Conservation (phyloP, 345 rosid genomes). For the Gynandropsis gynandra region DNA sequence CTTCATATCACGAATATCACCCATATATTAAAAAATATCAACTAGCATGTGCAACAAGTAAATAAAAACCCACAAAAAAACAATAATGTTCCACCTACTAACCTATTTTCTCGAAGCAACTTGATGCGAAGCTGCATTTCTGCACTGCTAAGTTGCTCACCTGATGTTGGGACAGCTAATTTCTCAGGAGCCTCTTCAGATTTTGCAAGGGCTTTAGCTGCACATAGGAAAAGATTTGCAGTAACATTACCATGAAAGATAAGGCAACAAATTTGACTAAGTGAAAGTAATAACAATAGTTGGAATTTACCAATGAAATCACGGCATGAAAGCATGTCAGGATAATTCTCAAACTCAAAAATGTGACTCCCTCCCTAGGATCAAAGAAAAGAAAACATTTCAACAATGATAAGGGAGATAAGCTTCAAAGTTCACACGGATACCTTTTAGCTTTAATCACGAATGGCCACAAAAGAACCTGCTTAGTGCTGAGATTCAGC, state of each 20-base stretch:
- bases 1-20: constrained; percentile 28
- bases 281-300: constrained; percentile 6
- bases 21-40: constrained; percentile 10
- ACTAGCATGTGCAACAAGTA: constrained; percentile 8
- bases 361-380: constrained; percentile 67
- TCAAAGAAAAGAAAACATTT: constrained; percentile 12
- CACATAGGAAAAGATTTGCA: constrained; percentile 15
- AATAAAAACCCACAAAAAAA: neutral
- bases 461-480: constrained; percentile 35
- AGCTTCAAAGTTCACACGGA: constrained; percentile 3
- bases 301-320: constrained; percentile 67
- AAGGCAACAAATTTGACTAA: constrained; percentile 18
- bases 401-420: constrained; percentile 1
- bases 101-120: constrained; percentile 67
- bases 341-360: constrained; percentile 72
- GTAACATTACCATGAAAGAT: constrained; percentile 1
- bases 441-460: constrained; percentile 8
- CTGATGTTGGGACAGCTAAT: constrained; percentile 31
- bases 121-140: constrained; percentile 69
- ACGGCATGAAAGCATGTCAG: constrained; percentile 72
- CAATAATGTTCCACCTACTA: constrained; percentile 10
- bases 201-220: constrained; percentile 65
- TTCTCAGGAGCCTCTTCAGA: constrained; percentile 51
- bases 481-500: constrained; percentile 74
- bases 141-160: constrained; percentile 61